A percentile compares a stretch with the other conserved stretches of the same genome.
These are phyloP conservation scores for Cordyceps tenuipes DNA, from an alignment of 2,329 filamentous ascomycete species.

Conservation along the genomic window DNA sequence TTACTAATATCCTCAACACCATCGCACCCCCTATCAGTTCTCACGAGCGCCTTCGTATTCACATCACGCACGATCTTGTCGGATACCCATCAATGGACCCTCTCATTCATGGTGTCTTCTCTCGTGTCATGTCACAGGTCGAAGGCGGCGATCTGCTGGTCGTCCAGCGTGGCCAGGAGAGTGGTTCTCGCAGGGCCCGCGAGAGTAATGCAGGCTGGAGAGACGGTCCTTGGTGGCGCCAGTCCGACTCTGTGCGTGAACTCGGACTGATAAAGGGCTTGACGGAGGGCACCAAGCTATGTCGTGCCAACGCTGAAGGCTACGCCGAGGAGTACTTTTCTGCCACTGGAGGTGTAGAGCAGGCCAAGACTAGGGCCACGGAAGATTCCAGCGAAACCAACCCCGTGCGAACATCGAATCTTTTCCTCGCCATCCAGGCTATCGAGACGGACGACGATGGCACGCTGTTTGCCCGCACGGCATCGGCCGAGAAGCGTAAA, in stretches of 20 bases:
- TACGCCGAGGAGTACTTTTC: conserved; percentile 83
- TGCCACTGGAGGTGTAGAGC: conserved; percentile 67
- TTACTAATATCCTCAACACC: conserved; percentile 89
- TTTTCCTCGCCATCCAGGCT: conserved; percentile 93
- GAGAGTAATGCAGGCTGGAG: conserved; percentile 65
- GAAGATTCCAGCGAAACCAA: conserved; percentile 76
- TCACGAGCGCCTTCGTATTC: conserved; percentile 92
- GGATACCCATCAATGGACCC: conserved; percentile 93
- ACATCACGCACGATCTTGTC: conserved; percentile 91
- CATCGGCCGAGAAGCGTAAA: conserved; percentile 46
- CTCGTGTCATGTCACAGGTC: conserved; percentile 96
- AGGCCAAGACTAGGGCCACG: conserved; percentile 69
- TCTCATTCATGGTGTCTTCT: conserved; percentile 84
- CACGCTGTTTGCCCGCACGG: conserved; percentile 57
- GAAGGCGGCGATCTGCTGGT: conserved; percentile 94
- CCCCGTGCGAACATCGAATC: conserved; percentile 83
- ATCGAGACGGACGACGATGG: conserved; percentile 57
- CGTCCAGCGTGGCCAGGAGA: conserved; percentile 86
- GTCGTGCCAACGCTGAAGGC: conserved; percentile 77
- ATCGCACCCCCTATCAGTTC: conserved; percentile 93
- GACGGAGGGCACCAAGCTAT: conserved; percentile 83
- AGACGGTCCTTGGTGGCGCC: conserved; percentile 95
- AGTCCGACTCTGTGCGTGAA: conserved; percentile 59
- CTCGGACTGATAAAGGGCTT: conserved; percentile 73
- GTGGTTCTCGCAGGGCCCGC: conserved; percentile 55